A percentile compares a stretch with the other conserved stretches of the same genome.
Conservation (phyloP, 495 filamentous ascomycete species). For the Rhypophila decipiens region DNA sequence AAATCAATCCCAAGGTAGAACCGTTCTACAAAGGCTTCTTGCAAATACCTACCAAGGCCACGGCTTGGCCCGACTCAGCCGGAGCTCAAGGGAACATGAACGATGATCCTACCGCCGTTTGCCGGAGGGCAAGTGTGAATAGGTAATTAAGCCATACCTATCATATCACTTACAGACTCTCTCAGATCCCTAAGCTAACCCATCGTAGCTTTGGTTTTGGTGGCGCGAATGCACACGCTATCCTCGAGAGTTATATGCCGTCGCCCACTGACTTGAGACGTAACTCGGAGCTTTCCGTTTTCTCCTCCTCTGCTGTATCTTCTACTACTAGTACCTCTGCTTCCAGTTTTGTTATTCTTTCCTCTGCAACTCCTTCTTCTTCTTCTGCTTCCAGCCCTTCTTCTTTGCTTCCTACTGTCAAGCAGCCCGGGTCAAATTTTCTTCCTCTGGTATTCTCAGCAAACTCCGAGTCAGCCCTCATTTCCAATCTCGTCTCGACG, state of each 20-base stretch:
- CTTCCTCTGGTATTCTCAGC: not conserved
- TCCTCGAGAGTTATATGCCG: constrained; percentile 25
- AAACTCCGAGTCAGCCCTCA: not conserved
- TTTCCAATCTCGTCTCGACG: constrained; percentile 9
- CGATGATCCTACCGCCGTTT: too few relatives aligned
- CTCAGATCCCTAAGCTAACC: constrained; percentile 31
- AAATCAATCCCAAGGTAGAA: not conserved
- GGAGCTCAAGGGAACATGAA: not conserved
- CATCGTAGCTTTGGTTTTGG: constrained; percentile 42
- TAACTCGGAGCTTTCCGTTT: too few relatives aligned
- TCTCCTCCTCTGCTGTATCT: not conserved
- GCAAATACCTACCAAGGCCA: constrained; percentile 14
- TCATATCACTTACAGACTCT: constrained; percentile 9
- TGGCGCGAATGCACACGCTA: constrained; percentile 33
- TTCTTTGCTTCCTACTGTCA: too few relatives aligned
- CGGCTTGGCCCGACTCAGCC: constrained; percentile 9
- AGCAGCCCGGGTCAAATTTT: constrained; percentile 5
- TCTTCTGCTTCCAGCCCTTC: not conserved
- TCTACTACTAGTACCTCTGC: constrained; percentile 21
- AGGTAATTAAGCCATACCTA: not conserved
- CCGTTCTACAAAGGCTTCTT: not conserved
- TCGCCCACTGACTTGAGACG: not conserved
- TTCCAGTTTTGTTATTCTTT: too few relatives aligned
- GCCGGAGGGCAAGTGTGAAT: not conserved
- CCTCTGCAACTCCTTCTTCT: too few relatives aligned